These are phyloP conservation scores for Triticum aestivum DNA, from an alignment of 176 grass and related monocot species.

Conservation along the genomic window DNA sequence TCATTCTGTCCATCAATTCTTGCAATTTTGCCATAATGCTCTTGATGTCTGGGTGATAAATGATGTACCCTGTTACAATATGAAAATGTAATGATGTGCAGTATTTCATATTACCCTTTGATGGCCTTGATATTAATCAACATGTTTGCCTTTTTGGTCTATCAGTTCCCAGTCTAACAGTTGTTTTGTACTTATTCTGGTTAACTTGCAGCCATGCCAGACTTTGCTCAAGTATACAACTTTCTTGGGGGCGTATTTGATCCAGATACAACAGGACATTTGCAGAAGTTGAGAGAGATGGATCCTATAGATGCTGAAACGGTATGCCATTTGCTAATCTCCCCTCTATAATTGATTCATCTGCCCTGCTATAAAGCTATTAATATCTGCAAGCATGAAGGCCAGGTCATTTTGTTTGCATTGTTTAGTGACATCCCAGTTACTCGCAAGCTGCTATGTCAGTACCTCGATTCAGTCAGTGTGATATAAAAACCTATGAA, in stretches of 20 bases:
- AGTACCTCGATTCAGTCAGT: neutral
- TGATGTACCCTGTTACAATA: neutral
- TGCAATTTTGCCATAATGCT: neutral
- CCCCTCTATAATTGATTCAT: slow-evolving; percentile 3
- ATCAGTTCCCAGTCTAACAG: neutral
- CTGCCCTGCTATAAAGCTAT: neutral
- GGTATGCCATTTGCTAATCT: slow-evolving; percentile 43
- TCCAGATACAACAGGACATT: slow-evolving; percentile 65
- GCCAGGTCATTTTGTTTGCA: neutral
- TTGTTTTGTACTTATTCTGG: neutral
- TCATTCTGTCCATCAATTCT: neutral
- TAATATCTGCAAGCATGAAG: slow-evolving; percentile 1
- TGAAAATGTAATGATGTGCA: neutral
- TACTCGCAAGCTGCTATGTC: neutral
- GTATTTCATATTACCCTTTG: neutral
- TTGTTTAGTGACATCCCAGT: neutral
- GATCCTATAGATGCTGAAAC: slow-evolving; percentile 89
- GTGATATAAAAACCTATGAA: neutral
- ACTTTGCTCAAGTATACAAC: slow-evolving; percentile 74
- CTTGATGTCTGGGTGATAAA: neutral
- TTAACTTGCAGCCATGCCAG: slow-evolving; percentile 58
- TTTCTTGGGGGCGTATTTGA: slow-evolving; percentile 95
- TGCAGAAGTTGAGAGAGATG: slow-evolving; percentile 77
- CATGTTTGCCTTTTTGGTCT: neutral
- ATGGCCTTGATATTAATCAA: neutral